A percentile compares a stretch with the other conserved stretches of the same genome.
phyloP scores from a whole-genome alignment of 1,284 basidiomycete species.

The Xerocomus nothofagi region DNA sequence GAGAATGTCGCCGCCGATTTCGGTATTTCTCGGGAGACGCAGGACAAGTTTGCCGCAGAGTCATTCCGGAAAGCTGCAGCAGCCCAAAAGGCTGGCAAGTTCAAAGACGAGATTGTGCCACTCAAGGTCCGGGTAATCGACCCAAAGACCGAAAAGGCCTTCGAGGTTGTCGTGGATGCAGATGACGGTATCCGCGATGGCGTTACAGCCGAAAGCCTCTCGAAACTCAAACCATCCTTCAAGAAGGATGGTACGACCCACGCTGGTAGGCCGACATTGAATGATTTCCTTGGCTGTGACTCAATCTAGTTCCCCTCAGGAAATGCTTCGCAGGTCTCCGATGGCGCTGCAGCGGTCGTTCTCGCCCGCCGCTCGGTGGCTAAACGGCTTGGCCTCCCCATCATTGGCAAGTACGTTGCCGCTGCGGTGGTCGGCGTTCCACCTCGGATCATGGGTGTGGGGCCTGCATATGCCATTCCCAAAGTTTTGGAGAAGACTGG shows the following conservation, averaged over 20 bases:
- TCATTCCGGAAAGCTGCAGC: conserved; percentile 87
- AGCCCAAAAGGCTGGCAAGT: conserved; percentile 90
- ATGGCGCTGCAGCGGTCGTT: conserved; percentile 94
- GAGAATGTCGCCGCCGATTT: conserved; percentile 91
- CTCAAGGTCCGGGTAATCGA: conserved; percentile 76
- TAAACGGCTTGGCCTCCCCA: conserved; percentile 85
- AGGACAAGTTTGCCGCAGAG: conserved; percentile 85
- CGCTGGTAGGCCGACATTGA: conserved; percentile 55
- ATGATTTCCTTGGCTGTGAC: background rate
- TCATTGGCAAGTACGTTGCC: conserved; percentile 90
- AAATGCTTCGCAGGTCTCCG: conserved; percentile 95
- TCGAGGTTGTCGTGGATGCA: conserved; percentile 74
- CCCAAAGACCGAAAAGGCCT: conserved; percentile 83
- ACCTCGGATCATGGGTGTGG: conserved; percentile 88
- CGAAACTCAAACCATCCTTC: conserved; percentile 95
- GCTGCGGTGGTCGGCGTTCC: conserved; percentile 82
- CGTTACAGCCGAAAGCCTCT: conserved; percentile 83
- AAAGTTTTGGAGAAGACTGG: conserved; percentile 74
- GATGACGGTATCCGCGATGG: conserved; percentile 95
- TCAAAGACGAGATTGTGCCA: conserved; percentile 90
- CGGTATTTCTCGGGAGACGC: conserved; percentile 69
- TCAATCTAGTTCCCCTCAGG: conserved; percentile 37
- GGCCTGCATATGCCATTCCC: conserved; percentile 90
- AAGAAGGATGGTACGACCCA: conserved; percentile 87
- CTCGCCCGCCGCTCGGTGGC: conserved; percentile 86